phyloP scores from a whole-genome alignment of 306 rosid species.

The Acmispon strigosus region DNA sequence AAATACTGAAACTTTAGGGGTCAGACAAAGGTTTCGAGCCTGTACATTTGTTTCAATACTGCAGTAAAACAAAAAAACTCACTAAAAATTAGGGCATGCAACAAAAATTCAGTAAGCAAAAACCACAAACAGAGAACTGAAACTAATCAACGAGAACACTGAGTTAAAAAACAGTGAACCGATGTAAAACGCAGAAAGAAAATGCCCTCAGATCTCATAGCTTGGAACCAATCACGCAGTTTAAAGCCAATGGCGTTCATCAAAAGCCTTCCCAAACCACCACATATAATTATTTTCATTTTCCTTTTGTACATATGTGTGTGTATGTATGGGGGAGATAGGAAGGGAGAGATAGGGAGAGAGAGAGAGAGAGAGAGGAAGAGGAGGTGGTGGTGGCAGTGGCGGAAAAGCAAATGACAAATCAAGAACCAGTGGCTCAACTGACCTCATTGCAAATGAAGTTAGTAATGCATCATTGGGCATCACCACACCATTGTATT shows the following conservation, averaged over 20 bases:
- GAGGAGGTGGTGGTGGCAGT: background rate
- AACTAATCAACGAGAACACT: background rate
- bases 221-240: constrained; percentile 8
- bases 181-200: background rate
- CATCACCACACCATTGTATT: background rate
- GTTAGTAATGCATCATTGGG: background rate
- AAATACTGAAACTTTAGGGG: background rate
- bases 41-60: too few species aligned
- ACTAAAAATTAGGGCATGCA: background rate
- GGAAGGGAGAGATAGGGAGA: background rate
- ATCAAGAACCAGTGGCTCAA: too few species aligned
- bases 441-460: too few species aligned
- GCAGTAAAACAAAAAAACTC: too few species aligned
- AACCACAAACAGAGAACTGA: background rate
- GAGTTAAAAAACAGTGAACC: background rate
- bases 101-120: background rate
- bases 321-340: too few species aligned
- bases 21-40: too few species aligned
- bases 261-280: constrained; percentile 20
- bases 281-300: background rate
- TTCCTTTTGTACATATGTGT: too few species aligned
- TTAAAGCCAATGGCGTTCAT: constrained; percentile 17
- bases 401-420: too few species aligned
- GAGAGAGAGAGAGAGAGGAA: too few species aligned
- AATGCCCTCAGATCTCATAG: constrained; percentile 37